A percentile compares a stretch with the other conserved stretches of the same genome.
Evolutionary conservation across 2,329 filamentous ascomycete species (phyloP).

Genomic region (Phaeoacremonium minimum): DNA sequence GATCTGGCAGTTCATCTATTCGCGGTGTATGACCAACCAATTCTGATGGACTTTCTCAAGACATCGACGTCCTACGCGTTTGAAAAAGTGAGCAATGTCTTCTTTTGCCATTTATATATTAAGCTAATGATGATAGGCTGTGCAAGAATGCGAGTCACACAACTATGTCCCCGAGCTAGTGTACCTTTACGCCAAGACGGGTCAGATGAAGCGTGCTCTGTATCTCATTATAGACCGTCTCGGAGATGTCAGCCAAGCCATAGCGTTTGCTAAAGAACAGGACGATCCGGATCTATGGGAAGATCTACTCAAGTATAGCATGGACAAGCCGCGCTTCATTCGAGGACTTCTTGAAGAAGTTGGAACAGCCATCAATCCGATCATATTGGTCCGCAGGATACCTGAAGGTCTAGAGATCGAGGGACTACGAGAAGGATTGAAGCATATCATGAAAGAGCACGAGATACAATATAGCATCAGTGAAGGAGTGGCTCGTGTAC

Average conservation of each 20-base stretch:
- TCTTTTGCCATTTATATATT: not conserved
- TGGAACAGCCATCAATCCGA: slow-evolving; percentile 88
- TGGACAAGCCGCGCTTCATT: slow-evolving; percentile 97
- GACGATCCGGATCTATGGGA: slow-evolving; percentile 93
- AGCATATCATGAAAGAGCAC: slow-evolving; percentile 90
- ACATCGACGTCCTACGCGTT: slow-evolving; percentile 85
- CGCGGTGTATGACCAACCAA: slow-evolving; percentile 71
- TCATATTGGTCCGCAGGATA: slow-evolving; percentile 83
- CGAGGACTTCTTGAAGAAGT: slow-evolving; percentile 88
- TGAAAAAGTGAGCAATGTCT: slow-evolving; percentile 51
- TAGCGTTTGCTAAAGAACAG: slow-evolving; percentile 90
- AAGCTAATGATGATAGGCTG: slow-evolving; percentile 42
- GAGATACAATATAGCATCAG: slow-evolving; percentile 94
- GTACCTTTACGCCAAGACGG: slow-evolving; percentile 90
- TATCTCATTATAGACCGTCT: slow-evolving; percentile 93
- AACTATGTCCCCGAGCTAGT: slow-evolving; percentile 92
- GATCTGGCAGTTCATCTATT: slow-evolving; percentile 86
- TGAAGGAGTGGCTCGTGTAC: slow-evolving; percentile 79
- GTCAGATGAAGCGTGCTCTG: slow-evolving; percentile 85
- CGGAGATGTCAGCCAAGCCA: slow-evolving; percentile 85
- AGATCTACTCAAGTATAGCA: slow-evolving; percentile 88
- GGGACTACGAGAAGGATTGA: slow-evolving; percentile 81
- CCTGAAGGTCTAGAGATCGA: slow-evolving; percentile 91
- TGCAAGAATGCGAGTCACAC: slow-evolving; percentile 71
- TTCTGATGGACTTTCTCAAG: slow-evolving; percentile 85